Conservation (phyloP, 495 filamentous ascomycete genomes). For the Hyaloscypha variabilis region DNA sequence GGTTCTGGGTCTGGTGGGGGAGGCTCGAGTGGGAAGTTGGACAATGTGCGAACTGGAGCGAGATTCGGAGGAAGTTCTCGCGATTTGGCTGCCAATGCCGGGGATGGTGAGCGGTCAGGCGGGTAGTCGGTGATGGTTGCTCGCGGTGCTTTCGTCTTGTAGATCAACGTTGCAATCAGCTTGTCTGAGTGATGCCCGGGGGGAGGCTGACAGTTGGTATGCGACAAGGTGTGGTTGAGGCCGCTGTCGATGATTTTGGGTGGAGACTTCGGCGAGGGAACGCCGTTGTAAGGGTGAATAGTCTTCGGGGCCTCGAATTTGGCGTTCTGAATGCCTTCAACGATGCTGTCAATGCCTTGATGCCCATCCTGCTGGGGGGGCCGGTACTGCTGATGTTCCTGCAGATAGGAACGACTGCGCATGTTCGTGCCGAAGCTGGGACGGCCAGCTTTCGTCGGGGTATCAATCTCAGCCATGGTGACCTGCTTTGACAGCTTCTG, state of each 20-base stretch:
- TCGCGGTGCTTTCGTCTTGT: slow-evolving; percentile 52
- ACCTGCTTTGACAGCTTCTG: not conserved
- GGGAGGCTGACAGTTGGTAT: slow-evolving; percentile 54
- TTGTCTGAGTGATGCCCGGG: slow-evolving; percentile 42
- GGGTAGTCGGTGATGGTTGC: slow-evolving; percentile 36
- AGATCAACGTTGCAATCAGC: slow-evolving; percentile 70
- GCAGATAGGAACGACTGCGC: slow-evolving; percentile 70
- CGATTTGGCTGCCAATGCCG: slow-evolving; percentile 30
- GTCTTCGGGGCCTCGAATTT: slow-evolving; percentile 15
- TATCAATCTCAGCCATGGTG: slow-evolving; percentile 14
- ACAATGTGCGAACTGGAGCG: slow-evolving; percentile 67
- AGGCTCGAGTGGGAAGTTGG: slow-evolving; percentile 72
- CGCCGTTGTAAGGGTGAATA: slow-evolving; percentile 52
- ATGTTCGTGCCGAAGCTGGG: slow-evolving; percentile 51
- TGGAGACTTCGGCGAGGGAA: slow-evolving; percentile 47
- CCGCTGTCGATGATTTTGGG: slow-evolving; percentile 59
- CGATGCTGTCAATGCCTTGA: slow-evolving; percentile 55
- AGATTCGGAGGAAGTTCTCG: slow-evolving; percentile 49
- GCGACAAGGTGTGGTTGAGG: slow-evolving; percentile 56
- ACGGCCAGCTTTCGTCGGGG: slow-evolving; percentile 29
- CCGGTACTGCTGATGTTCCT: slow-evolving; percentile 76
- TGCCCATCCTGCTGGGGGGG: slow-evolving; percentile 55
- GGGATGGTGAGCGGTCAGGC: slow-evolving; percentile 30
- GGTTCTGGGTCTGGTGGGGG: slow-evolving; percentile 64
- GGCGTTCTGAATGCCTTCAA: slow-evolving; percentile 38